phyloP scores from a whole-genome alignment of 2,329 filamentous ascomycete species.

The Chaetomium strumarium region DNA sequence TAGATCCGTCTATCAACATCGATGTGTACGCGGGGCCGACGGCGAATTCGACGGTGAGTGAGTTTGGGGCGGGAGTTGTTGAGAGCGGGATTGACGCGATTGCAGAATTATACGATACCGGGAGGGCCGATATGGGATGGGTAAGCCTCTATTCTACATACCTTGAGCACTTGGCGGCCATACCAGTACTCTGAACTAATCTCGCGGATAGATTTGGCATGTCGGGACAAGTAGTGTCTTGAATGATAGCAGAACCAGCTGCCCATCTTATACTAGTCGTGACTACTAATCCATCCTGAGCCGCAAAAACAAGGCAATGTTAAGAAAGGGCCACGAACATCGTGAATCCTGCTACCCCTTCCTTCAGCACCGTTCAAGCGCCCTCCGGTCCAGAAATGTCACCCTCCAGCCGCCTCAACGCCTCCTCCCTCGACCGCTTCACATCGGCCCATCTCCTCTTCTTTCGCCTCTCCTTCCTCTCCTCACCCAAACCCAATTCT shows the following conservation, averaged over 20 bases:
- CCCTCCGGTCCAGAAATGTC: slow-evolving; percentile 1
- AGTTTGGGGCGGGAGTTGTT: background rate
- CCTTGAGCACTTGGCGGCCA: no score
- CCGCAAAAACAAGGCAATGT: background rate
- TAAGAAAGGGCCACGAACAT: background rate
- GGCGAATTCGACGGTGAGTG: slow-evolving; percentile 29
- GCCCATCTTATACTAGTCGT: background rate
- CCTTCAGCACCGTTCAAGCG: no score
- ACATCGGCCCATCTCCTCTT: background rate
- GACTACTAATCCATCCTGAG: background rate
- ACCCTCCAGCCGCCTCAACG: slow-evolving; percentile 19
- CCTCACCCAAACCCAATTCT: no score
- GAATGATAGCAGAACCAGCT: background rate
- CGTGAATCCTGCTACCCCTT: background rate
- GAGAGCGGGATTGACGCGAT: slow-evolving; percentile 10
- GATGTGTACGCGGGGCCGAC: slow-evolving; percentile 33
- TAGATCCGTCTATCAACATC: slow-evolving; percentile 35
- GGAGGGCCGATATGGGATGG: slow-evolving; percentile 37
- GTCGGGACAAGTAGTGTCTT: slow-evolving; percentile 22
- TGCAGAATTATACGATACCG: slow-evolving; percentile 34
- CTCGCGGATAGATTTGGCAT: slow-evolving; percentile 3
- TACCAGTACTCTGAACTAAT: background rate
- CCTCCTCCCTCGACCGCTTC: slow-evolving; percentile 11
- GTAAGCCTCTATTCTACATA: slow-evolving; percentile 20
- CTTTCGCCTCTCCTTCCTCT: background rate